Base-by-base conservation (phyloP, 129 eudicot genomes). In the Gnaphalium uliginosum region DNA sequence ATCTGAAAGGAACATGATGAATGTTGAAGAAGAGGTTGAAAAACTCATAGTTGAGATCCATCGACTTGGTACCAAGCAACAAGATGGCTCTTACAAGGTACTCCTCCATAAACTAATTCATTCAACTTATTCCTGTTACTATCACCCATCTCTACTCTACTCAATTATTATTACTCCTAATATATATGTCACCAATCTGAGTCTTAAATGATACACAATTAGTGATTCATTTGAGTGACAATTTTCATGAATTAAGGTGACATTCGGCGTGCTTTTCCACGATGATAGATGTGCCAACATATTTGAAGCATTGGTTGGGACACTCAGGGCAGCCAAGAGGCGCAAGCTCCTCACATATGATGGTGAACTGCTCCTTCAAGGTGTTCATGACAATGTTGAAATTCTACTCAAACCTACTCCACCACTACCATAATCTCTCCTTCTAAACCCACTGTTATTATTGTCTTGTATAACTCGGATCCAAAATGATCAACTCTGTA, bases 241-340 rank as follows among this genome's bases (percentile, higher is more conserved):
- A 0, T 41, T 41, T 41, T 51, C 30, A 50, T 85, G 84, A 74
- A 11, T 43, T 43, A 43, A 91, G 99, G 97, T 91, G 58, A 95
- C 97, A 37, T 95, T 95, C 60, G 99, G 97, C 22, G 97, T 89
- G 83, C 92, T 95, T 39, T 95, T 95, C 69, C 75, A 95, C 48
- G 99, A 95, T 75, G 99, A 95, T 66, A 81, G 83, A 73, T 95
- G 99, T 53, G 96, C 99, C 23, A 91, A 95, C 97, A 87, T 95
- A 78, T 95, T 95, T 76, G 99, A 95, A 80, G 99, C 99, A 17
- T 85, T 95, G 61, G 99, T 95, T 27, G 99, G 99, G 59, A 95
- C 99, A 10, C 77, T 95, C 22, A 84, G 99, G 83, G 99, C 99
- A 10, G 99, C 97, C 65, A 95, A 95, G 87, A 95, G 78, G 75